Conservation (phyloP, 805 yeast species). For the Wickerhamomyces bisporus region DNA sequence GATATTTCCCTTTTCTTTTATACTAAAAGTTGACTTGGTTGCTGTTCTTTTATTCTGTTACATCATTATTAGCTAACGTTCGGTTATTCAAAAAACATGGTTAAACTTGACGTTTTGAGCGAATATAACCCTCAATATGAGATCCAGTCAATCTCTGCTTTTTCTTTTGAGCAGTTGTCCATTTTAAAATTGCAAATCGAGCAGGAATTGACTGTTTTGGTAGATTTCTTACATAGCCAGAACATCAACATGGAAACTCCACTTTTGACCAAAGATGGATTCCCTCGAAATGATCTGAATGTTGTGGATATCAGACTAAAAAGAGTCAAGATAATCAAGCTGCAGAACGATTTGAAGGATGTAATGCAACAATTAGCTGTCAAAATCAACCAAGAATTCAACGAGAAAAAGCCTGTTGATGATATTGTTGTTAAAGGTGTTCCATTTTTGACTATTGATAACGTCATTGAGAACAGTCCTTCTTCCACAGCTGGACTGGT, state of each 20-base stretch:
- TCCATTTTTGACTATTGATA: constrained; percentile 31
- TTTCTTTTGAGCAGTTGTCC: constrained; percentile 6
- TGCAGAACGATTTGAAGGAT: constrained; percentile 61
- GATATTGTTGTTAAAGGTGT: constrained; percentile 18
- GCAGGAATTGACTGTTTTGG: constrained; percentile 7
- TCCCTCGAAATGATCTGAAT: constrained; percentile 80
- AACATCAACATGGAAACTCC: constrained; percentile 59
- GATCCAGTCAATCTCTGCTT: constrained; percentile 1
- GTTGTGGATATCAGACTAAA: constrained; percentile 61
- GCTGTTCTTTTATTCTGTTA: no score
- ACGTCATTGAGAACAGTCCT: constrained; percentile 46
- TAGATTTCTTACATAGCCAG: constrained; percentile 33
- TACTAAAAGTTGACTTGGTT: no score
- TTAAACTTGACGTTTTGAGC: neutral
- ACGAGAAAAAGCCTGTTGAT: constrained; percentile 49
- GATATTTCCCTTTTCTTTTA: no score
- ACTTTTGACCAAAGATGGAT: constrained; percentile 69
- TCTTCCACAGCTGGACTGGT: constrained; percentile 48
- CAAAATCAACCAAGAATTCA: neutral
- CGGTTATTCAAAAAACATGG: no score
- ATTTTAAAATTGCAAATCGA: constrained; percentile 12
- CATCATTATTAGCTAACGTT: no score
- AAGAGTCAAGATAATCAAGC: constrained; percentile 58
- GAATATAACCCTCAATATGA: constrained; percentile 11
- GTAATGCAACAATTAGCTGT: constrained; percentile 43